Percentiles rank a stretch among this genome's conserved stretches.
phyloP scores from a whole-genome alignment of 805 yeast genomes.

The Barnettozyma pratensis region DNA sequence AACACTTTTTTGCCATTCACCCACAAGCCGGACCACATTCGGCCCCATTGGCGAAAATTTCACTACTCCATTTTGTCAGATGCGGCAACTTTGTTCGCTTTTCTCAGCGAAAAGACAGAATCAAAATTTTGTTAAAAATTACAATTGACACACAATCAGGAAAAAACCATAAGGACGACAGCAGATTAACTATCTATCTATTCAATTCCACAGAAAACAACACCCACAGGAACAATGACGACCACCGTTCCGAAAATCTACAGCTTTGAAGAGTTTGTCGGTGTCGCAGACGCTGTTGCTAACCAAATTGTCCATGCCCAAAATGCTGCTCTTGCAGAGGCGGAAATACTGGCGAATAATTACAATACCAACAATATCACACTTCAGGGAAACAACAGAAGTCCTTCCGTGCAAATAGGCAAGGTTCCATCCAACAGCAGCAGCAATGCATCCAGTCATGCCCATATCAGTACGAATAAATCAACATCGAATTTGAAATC shows the following conservation, averaged over 20 bases:
- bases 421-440: conserved; percentile 4
- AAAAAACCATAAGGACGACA: neutral
- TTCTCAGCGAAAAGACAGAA: neutral
- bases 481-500: conserved; percentile 12
- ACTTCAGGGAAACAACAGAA: conserved; percentile 3
- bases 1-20: neutral
- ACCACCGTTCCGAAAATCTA: conserved; percentile 91
- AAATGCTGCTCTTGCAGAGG: conserved; percentile 39
- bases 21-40: neutral
- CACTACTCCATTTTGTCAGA: neutral
- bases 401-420: no score
- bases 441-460: conserved; percentile 10
- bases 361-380: neutral
- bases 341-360: conserved; percentile 1
- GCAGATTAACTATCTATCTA: neutral
- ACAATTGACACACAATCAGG: neutral
- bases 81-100: neutral
- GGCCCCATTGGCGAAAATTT: neutral
- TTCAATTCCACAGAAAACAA: neutral
- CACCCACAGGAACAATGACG: conserved; percentile 47
- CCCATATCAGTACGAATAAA: conserved; percentile 1
- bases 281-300: conserved; percentile 95
- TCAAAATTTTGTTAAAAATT: neutral
- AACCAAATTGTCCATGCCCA: conserved; percentile 91
- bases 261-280: conserved; percentile 84